Evolutionary conservation across 176 grass and related monocot species (phyloP).

Genomic region (Areca catechu): DNA sequence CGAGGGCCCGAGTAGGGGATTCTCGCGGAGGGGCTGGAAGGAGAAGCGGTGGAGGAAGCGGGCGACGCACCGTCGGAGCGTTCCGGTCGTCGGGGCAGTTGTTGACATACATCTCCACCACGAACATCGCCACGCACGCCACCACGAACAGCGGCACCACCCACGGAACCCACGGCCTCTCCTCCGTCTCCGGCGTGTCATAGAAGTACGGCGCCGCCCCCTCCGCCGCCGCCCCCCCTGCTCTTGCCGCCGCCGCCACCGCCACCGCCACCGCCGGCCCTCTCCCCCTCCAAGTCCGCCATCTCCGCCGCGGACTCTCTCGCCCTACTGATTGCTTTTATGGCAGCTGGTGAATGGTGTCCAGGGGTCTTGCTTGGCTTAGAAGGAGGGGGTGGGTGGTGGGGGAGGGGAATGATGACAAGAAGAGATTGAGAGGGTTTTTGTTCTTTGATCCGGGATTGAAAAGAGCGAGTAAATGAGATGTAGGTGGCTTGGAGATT

Average conservation of each 20-base stretch:
- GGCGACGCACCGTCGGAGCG: conserved; percentile 45
- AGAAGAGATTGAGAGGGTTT: not conserved
- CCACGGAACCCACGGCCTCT: conserved; percentile 71
- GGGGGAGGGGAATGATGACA: not conserved
- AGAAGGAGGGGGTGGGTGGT: not conserved
- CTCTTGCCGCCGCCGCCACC: conserved; percentile 20
- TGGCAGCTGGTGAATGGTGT: not conserved
- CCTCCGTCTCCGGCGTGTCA: conserved; percentile 25
- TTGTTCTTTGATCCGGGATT: too few relatives aligned
- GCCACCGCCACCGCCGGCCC: not conserved
- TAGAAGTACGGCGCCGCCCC: conserved; percentile 27
- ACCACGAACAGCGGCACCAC: conserved; percentile 75
- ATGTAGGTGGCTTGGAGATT: too few relatives aligned
- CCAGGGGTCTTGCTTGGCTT: conserved; percentile 1
- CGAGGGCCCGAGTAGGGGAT: conserved; percentile 79
- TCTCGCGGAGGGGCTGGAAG: conserved; percentile 86
- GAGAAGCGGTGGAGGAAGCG: conserved; percentile 66
- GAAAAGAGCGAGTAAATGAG: too few relatives aligned
- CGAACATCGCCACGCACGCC: conserved; percentile 64
- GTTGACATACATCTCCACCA: conserved; percentile 86
- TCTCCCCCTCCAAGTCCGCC: conserved; percentile 3
- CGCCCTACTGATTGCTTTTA: not conserved
- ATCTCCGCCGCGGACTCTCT: not conserved
- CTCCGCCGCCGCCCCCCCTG: conserved; percentile 31
- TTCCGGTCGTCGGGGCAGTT: conserved; percentile 51